Conservation (phyloP, 345 rosid genomes). For the Garcia nutans region DNA sequence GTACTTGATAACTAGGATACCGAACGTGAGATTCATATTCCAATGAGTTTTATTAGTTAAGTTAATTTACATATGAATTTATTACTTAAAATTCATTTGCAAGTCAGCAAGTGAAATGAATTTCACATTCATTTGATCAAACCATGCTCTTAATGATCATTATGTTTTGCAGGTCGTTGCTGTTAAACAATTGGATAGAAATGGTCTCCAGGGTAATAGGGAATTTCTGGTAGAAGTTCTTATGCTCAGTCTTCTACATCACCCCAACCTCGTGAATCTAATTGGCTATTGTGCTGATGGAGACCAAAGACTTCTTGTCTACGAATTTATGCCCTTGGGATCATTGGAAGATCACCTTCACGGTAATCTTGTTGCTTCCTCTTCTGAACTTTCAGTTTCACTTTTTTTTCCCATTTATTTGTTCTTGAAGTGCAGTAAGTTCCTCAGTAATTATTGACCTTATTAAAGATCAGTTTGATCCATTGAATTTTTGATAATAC, state of each 20-base stretch:
- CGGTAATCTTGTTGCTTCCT: slow-evolving; percentile 45
- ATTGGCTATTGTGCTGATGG: slow-evolving; percentile 99
- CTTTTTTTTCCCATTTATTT: background rate
- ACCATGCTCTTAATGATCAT: background rate
- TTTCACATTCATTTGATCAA: too few species aligned
- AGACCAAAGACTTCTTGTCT: slow-evolving; percentile 96
- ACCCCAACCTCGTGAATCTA: slow-evolving; percentile 85
- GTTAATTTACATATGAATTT: too few species aligned
- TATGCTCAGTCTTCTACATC: slow-evolving; percentile 99
- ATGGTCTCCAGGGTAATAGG: slow-evolving; percentile 97
- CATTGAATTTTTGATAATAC: background rate
- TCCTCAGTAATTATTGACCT: background rate
- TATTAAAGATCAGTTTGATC: background rate
- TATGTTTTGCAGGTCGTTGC: slow-evolving; percentile 71
- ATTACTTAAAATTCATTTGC: too few species aligned
- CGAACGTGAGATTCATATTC: too few species aligned
- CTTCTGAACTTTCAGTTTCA: slow-evolving; percentile 9
- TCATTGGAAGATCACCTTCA: slow-evolving; percentile 99
- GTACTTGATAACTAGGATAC: too few species aligned
- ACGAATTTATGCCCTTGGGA: slow-evolving; percentile 95
- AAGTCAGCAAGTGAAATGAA: too few species aligned
- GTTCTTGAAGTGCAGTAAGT: background rate
- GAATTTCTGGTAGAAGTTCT: slow-evolving; percentile 98
- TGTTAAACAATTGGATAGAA: slow-evolving; percentile 90
- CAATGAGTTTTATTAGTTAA: too few species aligned